phyloP scores from a whole-genome alignment of 768 basidiomycete genomes.

The Auricularia heimuer region DNA sequence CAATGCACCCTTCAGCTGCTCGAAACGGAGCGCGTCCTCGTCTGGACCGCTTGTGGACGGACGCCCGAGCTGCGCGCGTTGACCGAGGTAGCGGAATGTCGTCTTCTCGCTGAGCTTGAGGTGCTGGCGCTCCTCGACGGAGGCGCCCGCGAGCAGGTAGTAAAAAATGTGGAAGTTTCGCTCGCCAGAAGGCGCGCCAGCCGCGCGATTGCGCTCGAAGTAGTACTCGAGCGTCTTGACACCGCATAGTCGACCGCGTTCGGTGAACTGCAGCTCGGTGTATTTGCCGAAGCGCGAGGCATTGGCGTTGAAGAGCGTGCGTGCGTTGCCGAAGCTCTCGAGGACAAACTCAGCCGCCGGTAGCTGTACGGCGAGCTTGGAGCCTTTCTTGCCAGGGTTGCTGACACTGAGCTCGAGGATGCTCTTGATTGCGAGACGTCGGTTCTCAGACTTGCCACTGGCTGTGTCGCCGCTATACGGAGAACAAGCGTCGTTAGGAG shows the following conservation, averaged over 20 bases:
- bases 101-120: slow-evolving; percentile 74
- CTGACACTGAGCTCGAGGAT: slow-evolving; percentile 84
- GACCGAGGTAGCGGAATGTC: slow-evolving; percentile 80
- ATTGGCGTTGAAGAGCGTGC: slow-evolving; percentile 86
- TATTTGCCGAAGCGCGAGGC: slow-evolving; percentile 97
- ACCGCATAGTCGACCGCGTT: slow-evolving; percentile 79
- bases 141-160: slow-evolving; percentile 87
- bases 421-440: slow-evolving; percentile 83
- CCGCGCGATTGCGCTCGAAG: slow-evolving; percentile 84
- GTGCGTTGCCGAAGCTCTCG: slow-evolving; percentile 88
- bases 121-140: slow-evolving; percentile 78
- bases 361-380: slow-evolving; percentile 76
- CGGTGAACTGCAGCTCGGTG: slow-evolving; percentile 93
- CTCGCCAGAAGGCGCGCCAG: slow-evolving; percentile 80
- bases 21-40: slow-evolving; percentile 82
- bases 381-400: slow-evolving; percentile 86
- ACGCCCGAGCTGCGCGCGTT: slow-evolving; percentile 42
- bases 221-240: slow-evolving; percentile 96
- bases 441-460: slow-evolving; percentile 88
- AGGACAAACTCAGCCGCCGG: slow-evolving; percentile 93
- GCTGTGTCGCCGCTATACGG: slow-evolving; percentile 74
- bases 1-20: slow-evolving; percentile 88
- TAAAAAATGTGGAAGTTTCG: slow-evolving; percentile 98
- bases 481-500: not conserved
- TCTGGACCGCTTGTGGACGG: slow-evolving; percentile 21